A percentile compares a stretch with the other conserved stretches of the same genome.
Conservation (phyloP, 2,329 filamentous ascomycete species). For the Alternaria infectoria region DNA sequence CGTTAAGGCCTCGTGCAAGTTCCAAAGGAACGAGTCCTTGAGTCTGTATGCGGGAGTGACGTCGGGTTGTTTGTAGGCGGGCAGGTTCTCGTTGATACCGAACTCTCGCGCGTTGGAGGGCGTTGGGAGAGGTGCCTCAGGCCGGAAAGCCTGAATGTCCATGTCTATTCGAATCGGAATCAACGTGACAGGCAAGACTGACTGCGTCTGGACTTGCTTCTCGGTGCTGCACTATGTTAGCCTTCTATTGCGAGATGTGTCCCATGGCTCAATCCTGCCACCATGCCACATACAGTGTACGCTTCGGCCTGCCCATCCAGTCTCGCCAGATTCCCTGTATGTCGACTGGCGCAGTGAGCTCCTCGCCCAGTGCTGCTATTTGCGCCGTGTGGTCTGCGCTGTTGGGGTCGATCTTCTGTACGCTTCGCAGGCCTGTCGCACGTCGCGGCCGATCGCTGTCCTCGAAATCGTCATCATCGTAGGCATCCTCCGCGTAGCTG, state of each 20-base stretch:
- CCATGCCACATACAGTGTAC: conserved; percentile 52
- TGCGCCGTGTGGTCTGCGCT: conserved; percentile 68
- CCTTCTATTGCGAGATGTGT: background rate
- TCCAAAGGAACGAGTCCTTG: conserved; percentile 97
- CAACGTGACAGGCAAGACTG: conserved; percentile 82
- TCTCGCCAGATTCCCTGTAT: conserved; percentile 92
- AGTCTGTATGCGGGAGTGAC: conserved; percentile 83
- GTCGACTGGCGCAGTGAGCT: conserved; percentile 77
- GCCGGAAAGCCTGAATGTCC: conserved; percentile 80
- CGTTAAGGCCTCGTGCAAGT: conserved; percentile 89
- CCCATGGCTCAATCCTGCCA: background rate
- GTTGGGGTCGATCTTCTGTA: conserved; percentile 69
- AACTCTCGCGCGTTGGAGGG: conserved; percentile 64
- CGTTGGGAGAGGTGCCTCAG: conserved; percentile 68
- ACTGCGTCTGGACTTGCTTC: conserved; percentile 68
- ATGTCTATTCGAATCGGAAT: conserved; percentile 97
- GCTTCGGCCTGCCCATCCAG: conserved; percentile 82
- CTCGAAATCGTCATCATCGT: conserved; percentile 82
- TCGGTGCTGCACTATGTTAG: conserved; percentile 56
- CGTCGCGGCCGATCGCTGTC: conserved; percentile 72
- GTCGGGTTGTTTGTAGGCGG: conserved; percentile 81
- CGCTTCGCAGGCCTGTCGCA: conserved; percentile 81
- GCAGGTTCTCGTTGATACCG: conserved; percentile 72
- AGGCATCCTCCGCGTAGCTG: conserved; percentile 97
- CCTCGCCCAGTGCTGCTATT: conserved; percentile 81